These are phyloP conservation scores for Purpureocillium lavendulum DNA, from an alignment of 2,329 filamentous ascomycete genomes.

Conservation along the genomic window DNA sequence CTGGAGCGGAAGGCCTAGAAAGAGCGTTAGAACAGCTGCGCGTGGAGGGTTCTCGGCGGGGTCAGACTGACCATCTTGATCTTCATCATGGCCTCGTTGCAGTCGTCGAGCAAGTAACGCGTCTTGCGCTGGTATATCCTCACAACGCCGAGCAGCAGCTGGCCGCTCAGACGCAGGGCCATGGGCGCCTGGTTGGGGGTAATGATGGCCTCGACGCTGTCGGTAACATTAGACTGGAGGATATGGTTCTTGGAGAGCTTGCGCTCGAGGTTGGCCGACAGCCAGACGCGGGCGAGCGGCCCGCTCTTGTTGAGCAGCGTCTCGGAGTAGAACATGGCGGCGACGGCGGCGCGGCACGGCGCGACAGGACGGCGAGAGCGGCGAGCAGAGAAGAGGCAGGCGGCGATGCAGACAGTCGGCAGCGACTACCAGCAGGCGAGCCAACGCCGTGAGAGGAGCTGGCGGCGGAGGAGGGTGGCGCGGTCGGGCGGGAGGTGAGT, in stretches of 20 bases:
- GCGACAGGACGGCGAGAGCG: constrained; percentile 18
- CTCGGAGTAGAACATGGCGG: constrained; percentile 93
- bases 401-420: not conserved
- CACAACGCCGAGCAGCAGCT: constrained; percentile 89
- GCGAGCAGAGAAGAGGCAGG: not conserved
- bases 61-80: constrained; percentile 78
- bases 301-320: constrained; percentile 93
- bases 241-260: constrained; percentile 97
- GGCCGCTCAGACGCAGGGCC: constrained; percentile 86
- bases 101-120: constrained; percentile 91
- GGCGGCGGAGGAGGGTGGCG: constrained; percentile 5
- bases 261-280: constrained; percentile 95
- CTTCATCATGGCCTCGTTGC: constrained; percentile 93
- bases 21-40: constrained; percentile 18
- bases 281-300: constrained; percentile 94
- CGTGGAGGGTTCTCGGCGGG: not conserved
- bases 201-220: constrained; percentile 92
- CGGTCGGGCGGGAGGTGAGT: constrained; percentile 13
- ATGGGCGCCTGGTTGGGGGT: constrained; percentile 88
- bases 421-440: too few species aligned
- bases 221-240: constrained; percentile 86
- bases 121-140: constrained; percentile 97
- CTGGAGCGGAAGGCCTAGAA: constrained; percentile 81
- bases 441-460: not conserved
- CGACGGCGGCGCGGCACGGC: constrained; percentile 44